Percentiles rank a stretch among this genome's conserved stretches.
Conservation (phyloP, 139 green algal species). For the Auxenochlorella pyrenoidosa region DNA sequence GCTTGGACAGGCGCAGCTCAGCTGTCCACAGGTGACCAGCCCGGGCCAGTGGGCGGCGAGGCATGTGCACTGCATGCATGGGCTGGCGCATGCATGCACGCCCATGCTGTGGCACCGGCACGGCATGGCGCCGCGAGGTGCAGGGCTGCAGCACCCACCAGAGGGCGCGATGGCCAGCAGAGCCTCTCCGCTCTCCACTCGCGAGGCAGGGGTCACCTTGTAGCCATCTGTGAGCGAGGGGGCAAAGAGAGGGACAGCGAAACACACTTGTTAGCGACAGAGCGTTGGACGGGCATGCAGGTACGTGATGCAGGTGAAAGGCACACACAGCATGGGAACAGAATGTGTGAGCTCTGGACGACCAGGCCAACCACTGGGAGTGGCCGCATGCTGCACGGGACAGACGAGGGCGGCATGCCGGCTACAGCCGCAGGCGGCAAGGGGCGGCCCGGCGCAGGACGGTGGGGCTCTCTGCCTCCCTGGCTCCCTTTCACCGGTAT, state of each 20-base stretch:
- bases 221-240: conserved; percentile 3
- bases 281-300: not conserved
- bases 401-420: not conserved
- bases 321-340: not conserved
- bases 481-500: conserved; percentile 40
- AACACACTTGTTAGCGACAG: too few relatives aligned
- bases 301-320: not conserved
- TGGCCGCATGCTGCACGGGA: not conserved
- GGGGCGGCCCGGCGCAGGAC: not conserved
- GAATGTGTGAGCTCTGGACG: too few relatives aligned
- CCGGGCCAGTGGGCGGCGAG: too few relatives aligned
- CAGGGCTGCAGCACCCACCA: not conserved
- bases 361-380: not conserved
- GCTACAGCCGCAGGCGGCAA: not conserved
- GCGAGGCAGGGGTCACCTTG: conserved; percentile 10
- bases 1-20: too few relatives aligned
- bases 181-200: conserved; percentile 31
- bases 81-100: too few relatives aligned
- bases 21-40: too few relatives aligned
- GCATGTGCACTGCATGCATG: too few relatives aligned
- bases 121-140: too few relatives aligned
- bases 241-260: not conserved
- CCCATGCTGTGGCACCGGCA: not conserved
- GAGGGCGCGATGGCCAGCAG: conserved; percentile 32
- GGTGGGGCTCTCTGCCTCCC: not conserved